Evolutionary conservation across 2,329 filamentous ascomycete genomes (phyloP), one percentile per base, ranked within the genome.

Genomic region (Colletotrichum sp.): DNA sequence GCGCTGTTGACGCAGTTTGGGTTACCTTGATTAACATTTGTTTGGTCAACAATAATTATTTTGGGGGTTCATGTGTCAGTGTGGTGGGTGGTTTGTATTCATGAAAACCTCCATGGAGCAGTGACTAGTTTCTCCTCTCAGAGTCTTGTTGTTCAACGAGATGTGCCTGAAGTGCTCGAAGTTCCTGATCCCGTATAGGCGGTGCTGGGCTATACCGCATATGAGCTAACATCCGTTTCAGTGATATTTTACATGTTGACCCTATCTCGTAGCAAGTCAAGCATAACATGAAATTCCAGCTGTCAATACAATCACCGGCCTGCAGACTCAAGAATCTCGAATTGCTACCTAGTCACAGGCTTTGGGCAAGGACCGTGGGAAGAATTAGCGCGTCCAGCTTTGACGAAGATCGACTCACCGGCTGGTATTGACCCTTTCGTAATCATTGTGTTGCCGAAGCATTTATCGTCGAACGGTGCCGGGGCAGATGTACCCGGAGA

Each of bases 1-100:
- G 64, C 70, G 4, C 6, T 73, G 18, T 26, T 76, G 43, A 73
- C 74, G 1, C 64, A 76, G 32, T 76, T 76, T 26, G 57, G 74
- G 1, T 3, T 74, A 3, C 52, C 52, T 0, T 68, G 36, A 32
- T 36, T 14, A 34, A 34, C 12, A 34, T 3, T 34, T 34, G 32
- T 34, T 1, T 34, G 6, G 32, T 13, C 1, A 34, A 34, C 32
- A 34, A 3, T 3, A 34, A 6, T 34, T 34, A 34, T 34, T 34
- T 34, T 3, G 32, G 32, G 12, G 32, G 32, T 34, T 6, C 34
- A 36, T 36, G 34, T 36, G 34, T 36, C 34, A 36, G 2, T 14
- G 6, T 14, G 3, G 32, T 13, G 6, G 34, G n/a, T 55, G n/a
- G 10, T 7, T 0, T n/a, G n/a, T 21, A 55, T 55, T 55, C 3